These are phyloP conservation scores for Echinosophora koreensis DNA, from an alignment of 306 rosid species.

Conservation along the genomic window DNA sequence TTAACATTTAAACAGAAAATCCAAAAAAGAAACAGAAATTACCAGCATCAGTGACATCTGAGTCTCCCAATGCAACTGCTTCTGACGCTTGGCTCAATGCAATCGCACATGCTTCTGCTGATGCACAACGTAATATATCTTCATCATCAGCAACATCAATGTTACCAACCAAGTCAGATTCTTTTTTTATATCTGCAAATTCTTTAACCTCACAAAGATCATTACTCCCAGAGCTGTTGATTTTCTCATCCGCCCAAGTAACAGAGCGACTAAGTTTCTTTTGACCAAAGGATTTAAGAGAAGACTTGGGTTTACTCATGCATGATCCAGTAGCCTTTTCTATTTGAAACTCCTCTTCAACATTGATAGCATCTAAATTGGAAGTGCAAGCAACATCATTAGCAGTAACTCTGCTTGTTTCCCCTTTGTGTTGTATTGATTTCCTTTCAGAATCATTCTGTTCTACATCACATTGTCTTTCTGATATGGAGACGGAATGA, in stretches of 20 bases:
- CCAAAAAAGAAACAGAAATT: constrained; percentile 45
- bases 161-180: constrained; percentile 38
- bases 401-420: constrained; percentile 44
- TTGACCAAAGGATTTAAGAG: constrained; percentile 66
- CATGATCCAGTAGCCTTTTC: constrained; percentile 53
- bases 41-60: constrained; percentile 73
- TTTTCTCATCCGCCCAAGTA: constrained; percentile 87
- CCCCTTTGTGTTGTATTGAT: constrained; percentile 45
- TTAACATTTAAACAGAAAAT: constrained; percentile 40
- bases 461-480: constrained; percentile 47
- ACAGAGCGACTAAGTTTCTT: constrained; percentile 75
- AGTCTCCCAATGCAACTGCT: constrained; percentile 69
- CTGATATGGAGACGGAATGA: constrained; percentile 44
- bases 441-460: constrained; percentile 51
- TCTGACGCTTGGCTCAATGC: constrained; percentile 82
- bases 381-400: constrained; percentile 47
- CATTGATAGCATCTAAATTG: constrained; percentile 43
- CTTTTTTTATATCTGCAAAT: constrained; percentile 44
- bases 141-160: constrained; percentile 49
- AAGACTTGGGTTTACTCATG: constrained; percentile 57
- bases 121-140: constrained; percentile 53
- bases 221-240: constrained; percentile 48
- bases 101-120: constrained; percentile 88
- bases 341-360: constrained; percentile 46
- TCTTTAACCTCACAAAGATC: constrained; percentile 67